phyloP scores from a whole-genome alignment of 371 early-diverging fungal species.

The Mortierella sp. region DNA sequence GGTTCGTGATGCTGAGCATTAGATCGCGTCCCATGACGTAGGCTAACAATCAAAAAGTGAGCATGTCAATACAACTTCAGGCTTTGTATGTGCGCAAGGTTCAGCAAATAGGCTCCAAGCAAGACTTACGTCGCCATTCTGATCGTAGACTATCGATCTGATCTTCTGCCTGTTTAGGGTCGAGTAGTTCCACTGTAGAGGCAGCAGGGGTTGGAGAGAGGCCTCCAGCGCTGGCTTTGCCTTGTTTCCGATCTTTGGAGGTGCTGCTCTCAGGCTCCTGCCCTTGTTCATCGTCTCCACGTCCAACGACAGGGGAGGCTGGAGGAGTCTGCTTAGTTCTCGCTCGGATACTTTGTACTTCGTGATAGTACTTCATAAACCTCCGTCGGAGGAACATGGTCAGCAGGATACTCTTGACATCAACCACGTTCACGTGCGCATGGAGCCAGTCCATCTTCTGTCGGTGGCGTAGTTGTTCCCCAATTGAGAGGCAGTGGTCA shows the following conservation, averaged over 20 bases:
- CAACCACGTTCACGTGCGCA: conserved; percentile 34
- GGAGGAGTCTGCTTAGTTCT: not conserved
- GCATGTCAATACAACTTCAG: not conserved
- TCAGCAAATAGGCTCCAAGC: not conserved
- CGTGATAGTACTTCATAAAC: conserved; percentile 36
- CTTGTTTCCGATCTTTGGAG: conserved; percentile 5
- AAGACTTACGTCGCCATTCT: conserved; percentile 43
- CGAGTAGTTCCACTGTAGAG: conserved; percentile 13
- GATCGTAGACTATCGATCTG: conserved; percentile 31
- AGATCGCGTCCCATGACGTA: not conserved
- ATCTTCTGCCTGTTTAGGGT: conserved; percentile 18
- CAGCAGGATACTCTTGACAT: conserved; percentile 30
- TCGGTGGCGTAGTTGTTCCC: conserved; percentile 47
- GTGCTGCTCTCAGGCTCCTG: conserved; percentile 1
- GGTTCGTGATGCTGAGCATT: not conserved
- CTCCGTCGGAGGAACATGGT: conserved; percentile 36
- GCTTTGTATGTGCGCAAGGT: too few relatives aligned
- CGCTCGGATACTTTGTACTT: conserved; percentile 21
- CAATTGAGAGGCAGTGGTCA: conserved; percentile 49
- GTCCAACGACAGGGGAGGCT: not conserved
- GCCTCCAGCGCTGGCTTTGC: conserved; percentile 14
- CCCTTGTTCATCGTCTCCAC: not conserved
- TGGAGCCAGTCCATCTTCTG: conserved; percentile 54
- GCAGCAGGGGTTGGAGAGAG: not conserved
- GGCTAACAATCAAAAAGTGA: conserved; percentile 1